Evolutionary conservation across 352 stramenopile species (phyloP).

Genomic region (Globisporangium uncinulatum): DNA sequence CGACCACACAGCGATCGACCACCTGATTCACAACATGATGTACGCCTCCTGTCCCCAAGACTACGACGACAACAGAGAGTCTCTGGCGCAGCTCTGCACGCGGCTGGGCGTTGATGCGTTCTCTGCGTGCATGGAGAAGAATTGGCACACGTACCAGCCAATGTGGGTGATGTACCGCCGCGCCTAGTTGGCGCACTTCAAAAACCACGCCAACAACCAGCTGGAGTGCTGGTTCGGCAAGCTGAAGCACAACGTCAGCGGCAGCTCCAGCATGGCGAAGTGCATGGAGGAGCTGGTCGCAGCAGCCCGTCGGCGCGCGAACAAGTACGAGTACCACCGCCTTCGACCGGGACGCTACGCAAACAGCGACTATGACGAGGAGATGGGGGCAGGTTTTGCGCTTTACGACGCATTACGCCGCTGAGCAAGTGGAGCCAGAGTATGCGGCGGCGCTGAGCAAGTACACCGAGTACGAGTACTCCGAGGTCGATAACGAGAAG

Average conservation of each 20-base stretch:
- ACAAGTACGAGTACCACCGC: not conserved
- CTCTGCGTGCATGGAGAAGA: not conserved
- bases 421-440: not conserved
- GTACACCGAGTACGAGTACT: not conserved
- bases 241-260: not conserved
- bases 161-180: not conserved
- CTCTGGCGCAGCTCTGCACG: not conserved
- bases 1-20: too few species aligned
- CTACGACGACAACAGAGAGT: slow-evolving; percentile 8
- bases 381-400: not conserved
- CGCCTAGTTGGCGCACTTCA: not conserved
- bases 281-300: not conserved
- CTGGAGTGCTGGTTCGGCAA: not conserved
- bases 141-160: not conserved
- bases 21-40: slow-evolving; percentile 7
- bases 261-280: not conserved
- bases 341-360: not conserved
- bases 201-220: not conserved
- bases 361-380: not conserved
- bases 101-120: not conserved
- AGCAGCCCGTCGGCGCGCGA: not conserved
- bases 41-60: not conserved
- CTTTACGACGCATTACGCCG: not conserved
- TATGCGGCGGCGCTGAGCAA: not conserved
- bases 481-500: not conserved